Conservation (phyloP, 345 rosid genomes). For the Gossypioides kirkii region DNA sequence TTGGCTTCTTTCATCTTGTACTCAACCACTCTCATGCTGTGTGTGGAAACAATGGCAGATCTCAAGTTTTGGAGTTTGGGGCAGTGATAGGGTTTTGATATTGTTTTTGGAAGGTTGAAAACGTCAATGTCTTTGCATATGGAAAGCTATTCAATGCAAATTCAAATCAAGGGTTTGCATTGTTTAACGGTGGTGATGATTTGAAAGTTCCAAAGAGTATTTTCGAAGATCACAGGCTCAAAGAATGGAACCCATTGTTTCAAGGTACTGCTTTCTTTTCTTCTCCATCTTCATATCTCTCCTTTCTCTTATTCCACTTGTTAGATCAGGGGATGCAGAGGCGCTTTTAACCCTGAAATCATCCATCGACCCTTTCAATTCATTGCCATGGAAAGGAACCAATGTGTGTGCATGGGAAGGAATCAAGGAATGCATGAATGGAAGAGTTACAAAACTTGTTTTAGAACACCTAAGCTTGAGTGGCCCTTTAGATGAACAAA, state of each 20-base stretch:
- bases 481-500: constrained; percentile 47
- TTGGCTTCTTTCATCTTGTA: background rate
- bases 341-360: constrained; percentile 67
- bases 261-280: constrained; percentile 25
- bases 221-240: constrained; percentile 3
- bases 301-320: constrained; percentile 35
- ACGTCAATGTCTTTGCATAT: constrained; percentile 6
- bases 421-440: constrained; percentile 60
- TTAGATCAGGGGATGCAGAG: constrained; percentile 56
- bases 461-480: constrained; percentile 62
- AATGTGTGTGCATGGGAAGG: constrained; percentile 76
- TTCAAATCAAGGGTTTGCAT: constrained; percentile 11
- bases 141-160: background rate
- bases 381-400: constrained; percentile 53
- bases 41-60: constrained; percentile 2
- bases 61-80: constrained; percentile 1
- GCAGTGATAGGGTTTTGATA: background rate
- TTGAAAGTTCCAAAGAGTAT: background rate
- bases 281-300: constrained; percentile 15
- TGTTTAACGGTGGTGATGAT: constrained; percentile 10
- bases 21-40: background rate
- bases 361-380: constrained; percentile 52
- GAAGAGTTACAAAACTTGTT: constrained; percentile 80
- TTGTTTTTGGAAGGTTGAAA: constrained; percentile 2
- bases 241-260: constrained; percentile 26